Conservation (phyloP, 2,329 filamentous ascomycete species). For the Geosmithia putterillii region DNA sequence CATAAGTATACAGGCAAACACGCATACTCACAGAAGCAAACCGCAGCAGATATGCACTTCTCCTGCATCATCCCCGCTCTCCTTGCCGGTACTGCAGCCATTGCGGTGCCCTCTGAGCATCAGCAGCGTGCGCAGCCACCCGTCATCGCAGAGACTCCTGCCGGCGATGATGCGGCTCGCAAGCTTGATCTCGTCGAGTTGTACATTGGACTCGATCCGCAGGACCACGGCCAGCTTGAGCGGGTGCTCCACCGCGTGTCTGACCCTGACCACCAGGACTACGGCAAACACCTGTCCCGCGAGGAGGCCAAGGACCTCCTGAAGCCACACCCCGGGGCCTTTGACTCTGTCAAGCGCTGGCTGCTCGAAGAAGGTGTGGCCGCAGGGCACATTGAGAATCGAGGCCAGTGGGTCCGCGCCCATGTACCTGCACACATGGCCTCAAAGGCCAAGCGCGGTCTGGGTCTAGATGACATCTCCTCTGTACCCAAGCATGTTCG, state of each 20-base stretch:
- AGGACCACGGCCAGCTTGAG: constrained; percentile 19
- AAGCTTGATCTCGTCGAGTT: constrained; percentile 8
- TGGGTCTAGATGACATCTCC: constrained; percentile 8
- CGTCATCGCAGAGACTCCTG: not conserved
- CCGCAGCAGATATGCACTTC: no score
- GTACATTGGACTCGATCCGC: constrained; percentile 16
- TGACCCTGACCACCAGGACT: constrained; percentile 29
- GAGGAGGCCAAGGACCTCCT: constrained; percentile 36
- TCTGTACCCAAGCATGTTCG: constrained; percentile 20
- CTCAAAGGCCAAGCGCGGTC: constrained; percentile 12
- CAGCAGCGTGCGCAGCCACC: not conserved
- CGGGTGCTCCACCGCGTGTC: constrained; percentile 33
- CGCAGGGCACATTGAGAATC: constrained; percentile 19
- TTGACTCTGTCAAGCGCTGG: constrained; percentile 30
- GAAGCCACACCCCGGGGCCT: constrained; percentile 24
- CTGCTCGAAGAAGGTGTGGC: constrained; percentile 24
- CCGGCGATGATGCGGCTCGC: not conserved
- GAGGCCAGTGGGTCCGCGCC: constrained; percentile 28
- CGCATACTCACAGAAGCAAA: no score
- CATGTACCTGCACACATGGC: constrained; percentile 24
- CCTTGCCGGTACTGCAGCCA: no score
- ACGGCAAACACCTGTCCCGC: constrained; percentile 35
- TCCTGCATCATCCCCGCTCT: no score
- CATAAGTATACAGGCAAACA: not conserved
- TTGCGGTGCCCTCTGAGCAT: no score